Evolutionary conservation across 495 filamentous ascomycete genomes (phyloP), one percentile per base, ranked within the genome.

Genomic region (Talaromyces stipitatus): DNA sequence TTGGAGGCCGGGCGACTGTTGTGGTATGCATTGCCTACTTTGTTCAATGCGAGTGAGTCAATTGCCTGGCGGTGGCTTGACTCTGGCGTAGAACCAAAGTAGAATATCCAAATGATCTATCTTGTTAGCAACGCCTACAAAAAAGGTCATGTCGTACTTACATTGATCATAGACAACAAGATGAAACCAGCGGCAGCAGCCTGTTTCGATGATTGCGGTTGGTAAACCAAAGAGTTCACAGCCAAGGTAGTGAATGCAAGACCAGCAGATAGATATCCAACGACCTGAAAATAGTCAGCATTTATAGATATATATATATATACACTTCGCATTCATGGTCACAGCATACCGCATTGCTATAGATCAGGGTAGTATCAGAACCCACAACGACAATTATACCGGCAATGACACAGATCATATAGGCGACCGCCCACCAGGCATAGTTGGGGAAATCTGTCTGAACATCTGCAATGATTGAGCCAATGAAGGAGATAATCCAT

Each of bases 41-140:
- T 97, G 75, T 95, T 82, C 4, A 97, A 79, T 32, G 95, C 92
- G 63, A 96, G 97, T 2, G 92, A 96, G 72, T 99, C 95, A 59
- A 97, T 87, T 67, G 92, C 95, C 36, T 89, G 86, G 56, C 92
- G 89, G 60, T 91, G 89, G 54, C 85, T 78, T n/a, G 92, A 89
- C 53, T 89, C 85, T 5, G 95, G 91, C 2, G 89, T 85, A 7
- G 94, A 96, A 56, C 94, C 94, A 64, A 95, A 99, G 75, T 97
- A 96, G 74, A 96, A 95, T 59, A 97, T 96, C 94, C 94, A 99
- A 48, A 97, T 82, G 64, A 97, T 89, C 92, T 97, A 64, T n/a
- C 8, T 48, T 8, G 10, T 23, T 48, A 24, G 12, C 45, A 16
- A 48, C 18, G 24, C 45, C 20, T 3, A 46, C 5, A 9, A 26